Percentiles rank a stretch among this genome's conserved stretches.
Evolutionary conservation across 2,329 filamentous ascomycete species (phyloP).

Genomic region (Colletotrichum destructivum): DNA sequence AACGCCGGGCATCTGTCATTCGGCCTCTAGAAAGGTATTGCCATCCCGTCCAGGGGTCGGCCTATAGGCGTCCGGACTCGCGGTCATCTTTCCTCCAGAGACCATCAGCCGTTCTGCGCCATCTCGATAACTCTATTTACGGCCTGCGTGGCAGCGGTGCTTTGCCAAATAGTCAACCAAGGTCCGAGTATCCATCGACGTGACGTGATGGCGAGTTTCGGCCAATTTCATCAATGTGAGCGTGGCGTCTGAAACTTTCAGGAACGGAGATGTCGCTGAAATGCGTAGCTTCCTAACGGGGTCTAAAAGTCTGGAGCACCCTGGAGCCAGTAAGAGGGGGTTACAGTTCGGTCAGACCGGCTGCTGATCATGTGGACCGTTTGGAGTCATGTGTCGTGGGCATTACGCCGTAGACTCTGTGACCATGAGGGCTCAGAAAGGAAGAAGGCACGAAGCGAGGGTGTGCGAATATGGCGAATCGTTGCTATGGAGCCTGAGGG

Average conservation of each 20-base stretch:
- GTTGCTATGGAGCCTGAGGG: slow-evolving; percentile 5
- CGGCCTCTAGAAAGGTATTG: slow-evolving; percentile 1
- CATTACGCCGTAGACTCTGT: neutral
- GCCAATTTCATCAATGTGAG: neutral
- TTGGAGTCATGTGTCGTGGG: neutral
- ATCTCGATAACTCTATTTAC: slow-evolving; percentile 18
- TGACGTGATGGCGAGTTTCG: neutral
- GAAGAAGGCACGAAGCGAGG: neutral
- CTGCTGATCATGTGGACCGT: neutral
- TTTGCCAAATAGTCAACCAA: neutral
- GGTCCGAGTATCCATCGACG: neutral
- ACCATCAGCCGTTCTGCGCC: neutral
- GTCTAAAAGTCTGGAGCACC: neutral
- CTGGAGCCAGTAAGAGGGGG: neutral
- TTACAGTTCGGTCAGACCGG: neutral
- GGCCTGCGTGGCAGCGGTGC: neutral
- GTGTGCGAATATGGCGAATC: neutral
- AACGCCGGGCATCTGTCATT: slow-evolving; percentile 31
- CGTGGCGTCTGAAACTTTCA: neutral
- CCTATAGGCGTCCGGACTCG: neutral
- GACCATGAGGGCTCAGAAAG: neutral
- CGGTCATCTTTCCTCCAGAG: slow-evolving; percentile 1
- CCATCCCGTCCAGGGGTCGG: neutral
- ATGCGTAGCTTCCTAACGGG: neutral
- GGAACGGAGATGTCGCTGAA: slow-evolving; percentile 1